Evolutionary conservation across 2,329 filamentous ascomycete genomes (phyloP), one percentile per base, ranked within the genome.

Genomic region (Pezicula neosporulosa): DNA sequence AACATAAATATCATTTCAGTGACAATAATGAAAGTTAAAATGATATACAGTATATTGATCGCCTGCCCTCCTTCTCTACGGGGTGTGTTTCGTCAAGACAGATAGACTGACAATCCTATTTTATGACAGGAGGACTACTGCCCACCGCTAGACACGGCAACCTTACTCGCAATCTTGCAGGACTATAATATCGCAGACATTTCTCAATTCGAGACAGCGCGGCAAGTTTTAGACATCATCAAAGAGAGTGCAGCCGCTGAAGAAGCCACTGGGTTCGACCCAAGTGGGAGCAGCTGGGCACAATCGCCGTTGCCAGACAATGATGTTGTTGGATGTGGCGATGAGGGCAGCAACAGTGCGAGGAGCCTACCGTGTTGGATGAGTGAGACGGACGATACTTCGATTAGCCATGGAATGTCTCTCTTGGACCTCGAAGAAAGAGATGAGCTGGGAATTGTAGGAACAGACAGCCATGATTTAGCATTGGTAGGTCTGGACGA

Each of bases 241-340:
- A 87, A 86, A 47, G 72, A 81, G 28, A 73, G 79, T 52, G 90
- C 87, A 1, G 66, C 73, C 0, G 70, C 72, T 1, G 87, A 94
- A 65, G 89, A 94, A 63, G 80, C 83, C 15, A 84, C 82, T 9
- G 85, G 84, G 0, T 96, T 96, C 63, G 90, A 94, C 58, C 82
- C 89, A 0, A 90, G 87, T 30, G 90, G 87, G 3, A 81, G 86
- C 24, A 80, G 83, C 27, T 79, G 77, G 47, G 27, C 27, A n/a
- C 42, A 44, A 63, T 59, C 41, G 49, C 51, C 45, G 59, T 62
- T 50, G 63, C 49, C 58, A 10, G 44, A 47, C 5, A 12, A 28
- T 9, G 53, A 53, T 21, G 51, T 18, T 24, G 16, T 28, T 47
- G 28, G 10, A 18, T 18, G 3, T 15, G 28, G 18, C 9, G 50